Percentiles rank a stretch among this genome's conserved stretches.
These are phyloP conservation scores for Rhodamnia argentea DNA, from an alignment of 345 rosid species.

Conservation along the genomic window DNA sequence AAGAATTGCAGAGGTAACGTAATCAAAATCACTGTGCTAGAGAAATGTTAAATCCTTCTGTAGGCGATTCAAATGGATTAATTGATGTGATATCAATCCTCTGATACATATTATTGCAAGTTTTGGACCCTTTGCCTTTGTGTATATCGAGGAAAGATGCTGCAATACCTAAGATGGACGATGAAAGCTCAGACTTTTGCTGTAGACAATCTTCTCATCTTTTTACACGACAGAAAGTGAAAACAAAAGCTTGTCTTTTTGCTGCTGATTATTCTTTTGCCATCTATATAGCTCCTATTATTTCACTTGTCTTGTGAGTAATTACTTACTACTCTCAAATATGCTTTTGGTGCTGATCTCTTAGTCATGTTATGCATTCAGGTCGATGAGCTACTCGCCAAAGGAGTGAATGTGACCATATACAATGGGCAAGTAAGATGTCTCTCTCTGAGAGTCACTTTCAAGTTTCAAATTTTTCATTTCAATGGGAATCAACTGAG, in stretches of 20 bases:
- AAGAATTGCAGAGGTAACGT: constrained; percentile 52
- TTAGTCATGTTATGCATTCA: neutral
- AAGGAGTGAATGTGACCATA: constrained; percentile 66
- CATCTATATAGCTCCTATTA: neutral
- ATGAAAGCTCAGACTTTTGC: neutral
- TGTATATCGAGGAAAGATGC: neutral
- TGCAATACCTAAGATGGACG: neutral
- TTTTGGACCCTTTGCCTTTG: neutral
- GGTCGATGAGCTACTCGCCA: constrained; percentile 76
- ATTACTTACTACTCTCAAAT: neutral
- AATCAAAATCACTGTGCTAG: neutral
- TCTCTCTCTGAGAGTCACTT: neutral
- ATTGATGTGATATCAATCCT: neutral
- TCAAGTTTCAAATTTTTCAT: neutral
- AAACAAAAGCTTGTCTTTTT: neutral
- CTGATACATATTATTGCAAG: neutral
- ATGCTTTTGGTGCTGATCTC: neutral
- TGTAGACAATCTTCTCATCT: neutral
- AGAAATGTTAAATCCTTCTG: neutral
- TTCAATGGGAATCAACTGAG: neutral
- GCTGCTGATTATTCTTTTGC: neutral
- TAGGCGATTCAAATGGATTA: neutral
- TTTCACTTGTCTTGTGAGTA: neutral
- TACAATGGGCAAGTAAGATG: constrained; percentile 90
- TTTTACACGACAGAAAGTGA: neutral